Evolutionary conservation across 2,329 filamentous ascomycete genomes (phyloP), one percentile per base, ranked within the genome.

Genomic region (Simplicillium aogashimaense): DNA sequence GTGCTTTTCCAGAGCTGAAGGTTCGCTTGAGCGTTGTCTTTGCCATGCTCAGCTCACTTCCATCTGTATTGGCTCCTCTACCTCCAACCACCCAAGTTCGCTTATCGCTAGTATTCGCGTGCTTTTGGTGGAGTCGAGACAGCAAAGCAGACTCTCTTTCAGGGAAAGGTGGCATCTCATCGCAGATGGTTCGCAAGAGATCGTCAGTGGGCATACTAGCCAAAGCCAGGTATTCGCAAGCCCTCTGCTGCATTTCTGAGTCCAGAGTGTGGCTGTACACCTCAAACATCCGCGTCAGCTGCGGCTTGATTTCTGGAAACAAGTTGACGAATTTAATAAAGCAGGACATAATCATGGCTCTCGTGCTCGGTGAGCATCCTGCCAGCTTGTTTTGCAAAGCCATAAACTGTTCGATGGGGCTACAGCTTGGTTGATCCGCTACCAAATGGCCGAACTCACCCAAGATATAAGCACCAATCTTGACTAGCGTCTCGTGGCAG

Each of bases 301-400:
- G 90, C 8, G 89, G 86, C 63, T 95, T 97, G 65, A 98, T 97
- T 59, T 98, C 94, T 1, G 92, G 92, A 60, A 98, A 98, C 38
- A 98, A 66, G 61, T 98, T 98, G 64, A 98, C 86, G 53, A 89
- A 98, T 65, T 98, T 98, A 72, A 97, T 73, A 57, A 95, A 98
- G 39, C 83, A 94, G 1, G 90, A 97, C 35, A 98, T 66, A 32
- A 98, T 85, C 72, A 98, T 95, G 18, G 87, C 92, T 48, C 89
- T 76, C 10, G 94, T 95, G 51, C 82, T 83, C 14, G 90, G 84
- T 1, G 90, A 94, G 57, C 86, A 94, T 7, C 81, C 84, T 35
- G 86, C 78, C 56, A 98, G 81, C 65, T 98, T 98, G 38, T 78
- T 76, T 53, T 95, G 89, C 41, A 98, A 68, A 13, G 90, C 89